Evolutionary conservation across 2,329 filamentous ascomycete species (phyloP).

Genomic region (Trichoderma cornu-damae): DNA sequence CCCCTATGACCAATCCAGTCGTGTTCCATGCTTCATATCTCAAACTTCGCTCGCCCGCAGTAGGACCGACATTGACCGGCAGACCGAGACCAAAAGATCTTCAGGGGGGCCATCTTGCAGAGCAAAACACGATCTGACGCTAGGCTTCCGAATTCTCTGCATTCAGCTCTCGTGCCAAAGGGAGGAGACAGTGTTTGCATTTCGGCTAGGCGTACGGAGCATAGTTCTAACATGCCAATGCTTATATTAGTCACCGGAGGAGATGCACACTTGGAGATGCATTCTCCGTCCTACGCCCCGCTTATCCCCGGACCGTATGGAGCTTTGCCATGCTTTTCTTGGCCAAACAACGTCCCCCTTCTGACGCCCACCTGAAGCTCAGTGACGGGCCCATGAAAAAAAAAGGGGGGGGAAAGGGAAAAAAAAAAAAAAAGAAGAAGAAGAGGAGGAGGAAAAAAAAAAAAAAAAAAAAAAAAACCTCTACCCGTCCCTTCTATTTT

Average conservation of each 20-base stretch:
- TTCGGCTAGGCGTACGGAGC: neutral
- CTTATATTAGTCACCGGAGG: constrained; percentile 14
- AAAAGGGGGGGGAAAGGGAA: too few relatives aligned
- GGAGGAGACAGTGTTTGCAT: neutral
- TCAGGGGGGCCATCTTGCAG: constrained; percentile 10
- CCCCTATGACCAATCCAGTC: neutral
- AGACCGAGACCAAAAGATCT: neutral
- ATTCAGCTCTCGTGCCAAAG: neutral
- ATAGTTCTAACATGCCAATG: constrained; percentile 5
- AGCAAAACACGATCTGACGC: constrained; percentile 9
- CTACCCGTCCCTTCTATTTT: neutral
- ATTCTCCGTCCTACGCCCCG: constrained; percentile 6
- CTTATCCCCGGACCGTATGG: constrained; percentile 6
- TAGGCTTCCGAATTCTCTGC: constrained; percentile 6
- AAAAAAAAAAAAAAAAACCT: too few relatives aligned
- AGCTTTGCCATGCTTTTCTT: neutral
- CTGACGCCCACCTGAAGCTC: constrained; percentile 6
- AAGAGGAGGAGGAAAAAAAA: too few relatives aligned
- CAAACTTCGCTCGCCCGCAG: constrained; percentile 5
- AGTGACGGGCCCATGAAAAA: neutral
- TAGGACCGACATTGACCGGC: constrained; percentile 8
- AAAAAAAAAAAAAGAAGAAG: too few relatives aligned
- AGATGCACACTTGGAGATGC: constrained; percentile 10
- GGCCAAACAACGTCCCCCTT: neutral
- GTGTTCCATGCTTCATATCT: neutral